Base-by-base conservation (phyloP, 768 basidiomycete species). In the Calocybe indica region DNA sequence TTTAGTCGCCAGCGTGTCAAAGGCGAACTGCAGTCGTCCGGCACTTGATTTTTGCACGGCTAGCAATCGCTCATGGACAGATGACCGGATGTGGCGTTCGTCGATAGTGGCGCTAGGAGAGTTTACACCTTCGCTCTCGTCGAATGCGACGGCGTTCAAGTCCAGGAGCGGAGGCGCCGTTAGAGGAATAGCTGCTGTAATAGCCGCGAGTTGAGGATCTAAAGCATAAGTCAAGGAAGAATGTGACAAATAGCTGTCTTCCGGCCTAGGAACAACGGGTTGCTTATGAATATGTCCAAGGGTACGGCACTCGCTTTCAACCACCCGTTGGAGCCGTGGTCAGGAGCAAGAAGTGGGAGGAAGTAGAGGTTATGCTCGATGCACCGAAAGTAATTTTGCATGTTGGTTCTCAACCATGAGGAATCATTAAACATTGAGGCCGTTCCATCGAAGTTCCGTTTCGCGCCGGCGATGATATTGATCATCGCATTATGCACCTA, bases 291-390 rank as follows among this genome's bases (percentile, higher is more conserved):
- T 22, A 57, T 52, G 36, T 57, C 52, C 1, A 60, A 49, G 9
- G 59, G 61, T 11, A 63, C 48, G 14, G 15, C 3, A 34, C 54
- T 62, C 4, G 61, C 61, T 22, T 56, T 61, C 38, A 66, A 43
- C 65, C 63, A 66, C 31, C 63, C 65, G 28, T 55, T 40, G 45
- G 57, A 62, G 2, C 65, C 65, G 42, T 66, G 65, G 39, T 66
- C 61, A 22, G 43, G 48, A 10, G 51, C 46, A 8, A 52, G 30
- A 9, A 48, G 29, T 10, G 53, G 36, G 12, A 55, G 30, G 37
- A 50, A 50, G 44, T 63, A 55, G 9, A 57, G 44, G 41, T 62
- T 62, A 2, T 58, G 40, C 45, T 66, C 62, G 30, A 66, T 53
- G 14, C 49, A 58, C 8, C 54, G 54, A 54, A 60, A 64, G 41